Base-by-base conservation (phyloP, 495 filamentous ascomycete genomes). In the Cryomyces minteri region DNA sequence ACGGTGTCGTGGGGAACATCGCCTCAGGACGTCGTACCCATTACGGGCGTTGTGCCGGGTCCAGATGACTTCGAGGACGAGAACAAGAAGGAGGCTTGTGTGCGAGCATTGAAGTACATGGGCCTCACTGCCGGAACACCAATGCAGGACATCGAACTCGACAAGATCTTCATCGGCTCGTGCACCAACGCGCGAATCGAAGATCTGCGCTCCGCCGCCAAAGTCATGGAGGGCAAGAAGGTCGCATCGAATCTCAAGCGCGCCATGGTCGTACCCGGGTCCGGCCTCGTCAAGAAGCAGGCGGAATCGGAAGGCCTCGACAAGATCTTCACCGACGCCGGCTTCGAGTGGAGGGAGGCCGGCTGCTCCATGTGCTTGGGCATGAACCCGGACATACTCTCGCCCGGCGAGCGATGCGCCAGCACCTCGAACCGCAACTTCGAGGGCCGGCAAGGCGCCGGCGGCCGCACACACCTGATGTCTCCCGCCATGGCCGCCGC, bases 321-420 rank as follows among this genome's bases (percentile, higher is more conserved):
- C 65, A 82, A 82, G 67, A 80, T 94, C 52, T 98, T 98, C 61
- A 59, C 66, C 14, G 84, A 93, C 39, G 85, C 90, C 43, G 90
- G 90, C 6, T 96, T 95, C 46, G 90, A 98, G 59, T 96, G 88
- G 88, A 74, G 90, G 48, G 90, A 98, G 70, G 90, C 90, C 47
- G 90, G 90, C 39, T 98, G 90, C 69, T 88, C 81, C 44, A 98
- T 98, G 90, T 98, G 90, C 55, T 73, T 98, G 31, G 90, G 90
- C 61, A 98, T 98, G 90, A 98, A 98, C 68, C 87, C 90, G 0
- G 90, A 98, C 62, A 94, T 98, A 53, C 74, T 96, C n/a, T 76
- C 84, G 2, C 90, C 90, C 39, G 74, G 79, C 57, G 90, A 98
- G 67, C 77, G 90, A 46, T 98, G 90, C 55, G 90, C 90, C 36